These are phyloP conservation scores for Neocucurbitaria cava DNA, from an alignment of 2,329 filamentous ascomycete genomes.

Conservation along the genomic window DNA sequence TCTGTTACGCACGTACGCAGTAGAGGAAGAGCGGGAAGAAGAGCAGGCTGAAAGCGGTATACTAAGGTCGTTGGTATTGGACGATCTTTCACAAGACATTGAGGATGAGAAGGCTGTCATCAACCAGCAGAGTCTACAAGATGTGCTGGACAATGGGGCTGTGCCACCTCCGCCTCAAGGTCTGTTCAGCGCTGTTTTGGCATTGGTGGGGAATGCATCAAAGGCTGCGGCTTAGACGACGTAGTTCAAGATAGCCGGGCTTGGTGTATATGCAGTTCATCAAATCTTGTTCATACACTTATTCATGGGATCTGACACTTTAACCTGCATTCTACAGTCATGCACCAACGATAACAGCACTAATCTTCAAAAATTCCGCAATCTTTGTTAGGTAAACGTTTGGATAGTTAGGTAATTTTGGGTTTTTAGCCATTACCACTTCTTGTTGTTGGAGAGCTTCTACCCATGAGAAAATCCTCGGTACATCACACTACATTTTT, in stretches of 20 bases:
- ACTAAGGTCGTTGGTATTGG: slow-evolving; percentile 2
- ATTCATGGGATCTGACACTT: too few species aligned
- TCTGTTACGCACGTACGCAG: slow-evolving; percentile 15
- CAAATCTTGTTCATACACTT: background rate
- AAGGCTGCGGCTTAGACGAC: slow-evolving; percentile 16
- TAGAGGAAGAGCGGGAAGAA: slow-evolving; percentile 11
- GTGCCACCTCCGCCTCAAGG: slow-evolving; percentile 23
- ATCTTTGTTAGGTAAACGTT: too few species aligned
- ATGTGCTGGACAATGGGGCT: slow-evolving; percentile 23
- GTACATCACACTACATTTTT: too few species aligned
- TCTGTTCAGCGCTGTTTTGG: slow-evolving; percentile 21
- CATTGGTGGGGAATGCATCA: slow-evolving; percentile 19
- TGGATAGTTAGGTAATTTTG: too few species aligned
- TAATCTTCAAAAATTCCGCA: too few species aligned
- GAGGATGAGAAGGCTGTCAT: slow-evolving; percentile 19
- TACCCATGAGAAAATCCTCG: too few species aligned
- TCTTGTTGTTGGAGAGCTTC: too few species aligned
- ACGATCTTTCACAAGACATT: slow-evolving; percentile 19
- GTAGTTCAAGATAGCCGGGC: background rate
- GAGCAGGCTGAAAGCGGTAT: slow-evolving; percentile 6
- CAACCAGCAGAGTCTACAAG: slow-evolving; percentile 23
- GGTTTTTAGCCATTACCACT: too few species aligned
- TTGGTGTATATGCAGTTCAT: background rate
- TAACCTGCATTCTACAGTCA: too few species aligned
- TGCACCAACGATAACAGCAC: too few species aligned